Evolutionary conservation across 331 rosid species (phyloP).

Genomic region (Rhamnella rubrinervis): DNA sequence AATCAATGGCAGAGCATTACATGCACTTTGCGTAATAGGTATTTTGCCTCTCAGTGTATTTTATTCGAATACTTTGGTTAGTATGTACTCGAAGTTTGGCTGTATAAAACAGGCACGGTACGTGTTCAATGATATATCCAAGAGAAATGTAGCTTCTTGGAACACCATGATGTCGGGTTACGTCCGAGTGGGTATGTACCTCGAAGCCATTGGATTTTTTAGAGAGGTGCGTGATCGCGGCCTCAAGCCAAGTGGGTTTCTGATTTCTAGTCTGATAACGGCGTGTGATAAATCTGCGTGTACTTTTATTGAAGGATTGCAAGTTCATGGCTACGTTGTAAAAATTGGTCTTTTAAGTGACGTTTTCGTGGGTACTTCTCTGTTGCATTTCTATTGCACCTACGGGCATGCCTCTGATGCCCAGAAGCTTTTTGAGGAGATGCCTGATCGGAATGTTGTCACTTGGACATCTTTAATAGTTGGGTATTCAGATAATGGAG

Average conservation of each 20-base stretch:
- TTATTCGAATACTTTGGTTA: conserved; percentile 62
- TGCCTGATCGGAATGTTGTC: conserved; percentile 76
- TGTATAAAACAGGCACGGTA: conserved; percentile 46
- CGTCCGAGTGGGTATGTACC: conserved; percentile 55
- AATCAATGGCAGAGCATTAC: conserved; percentile 60
- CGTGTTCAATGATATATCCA: conserved; percentile 57
- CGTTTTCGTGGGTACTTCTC: conserved; percentile 78
- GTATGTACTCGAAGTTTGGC: conserved; percentile 70
- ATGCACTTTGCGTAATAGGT: conserved; percentile 62
- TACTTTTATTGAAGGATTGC: conserved; percentile 58
- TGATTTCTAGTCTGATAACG: conserved; percentile 68
- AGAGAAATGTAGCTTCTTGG: conserved; percentile 87
- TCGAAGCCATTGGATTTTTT: conserved; percentile 57
- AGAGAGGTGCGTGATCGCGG: conserved; percentile 42
- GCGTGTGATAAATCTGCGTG: conserved; percentile 76
- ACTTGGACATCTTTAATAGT: conserved; percentile 97
- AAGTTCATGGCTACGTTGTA: conserved; percentile 64
- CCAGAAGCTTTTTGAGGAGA: conserved; percentile 60
- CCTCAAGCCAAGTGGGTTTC: conserved; percentile 56
- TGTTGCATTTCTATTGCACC: conserved; percentile 73
- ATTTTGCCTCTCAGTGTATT: conserved; percentile 48
- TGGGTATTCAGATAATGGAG: conserved; percentile 52
- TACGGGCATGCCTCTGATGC: conserved; percentile 50
- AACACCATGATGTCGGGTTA: conserved; percentile 81
- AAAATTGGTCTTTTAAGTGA: conserved; percentile 59